These are phyloP conservation scores for Irpex sp. DNA, from an alignment of 1,284 basidiomycete genomes.

Conservation along the genomic window DNA sequence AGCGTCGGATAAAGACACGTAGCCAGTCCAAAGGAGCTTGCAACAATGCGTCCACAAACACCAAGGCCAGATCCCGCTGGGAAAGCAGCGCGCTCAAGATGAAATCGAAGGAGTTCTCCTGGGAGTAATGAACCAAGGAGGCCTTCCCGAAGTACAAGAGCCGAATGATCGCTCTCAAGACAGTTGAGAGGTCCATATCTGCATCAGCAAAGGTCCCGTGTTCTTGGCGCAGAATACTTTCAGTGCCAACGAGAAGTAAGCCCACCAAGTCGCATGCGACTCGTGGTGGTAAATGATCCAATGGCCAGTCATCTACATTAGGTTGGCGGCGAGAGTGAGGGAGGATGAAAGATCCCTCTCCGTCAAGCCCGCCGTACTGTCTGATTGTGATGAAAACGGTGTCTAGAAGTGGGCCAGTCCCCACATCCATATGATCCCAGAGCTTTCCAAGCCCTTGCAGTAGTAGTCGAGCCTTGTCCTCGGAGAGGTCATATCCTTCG, in stretches of 20 bases:
- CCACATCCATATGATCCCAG: not conserved
- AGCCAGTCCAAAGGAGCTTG: not conserved
- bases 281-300: not conserved
- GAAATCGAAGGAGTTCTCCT: not conserved
- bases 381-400: not conserved
- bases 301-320: not conserved
- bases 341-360: not conserved
- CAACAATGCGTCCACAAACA: not conserved
- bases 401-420: not conserved
- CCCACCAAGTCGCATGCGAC: not conserved
- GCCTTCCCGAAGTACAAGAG: not conserved
- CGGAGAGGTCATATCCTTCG: not conserved
- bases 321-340: not conserved
- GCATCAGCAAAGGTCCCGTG: not conserved
- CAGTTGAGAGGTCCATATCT: not conserved
- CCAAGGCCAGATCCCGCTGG: not conserved
- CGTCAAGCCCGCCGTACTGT: not conserved
- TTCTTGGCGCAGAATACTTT: not conserved
- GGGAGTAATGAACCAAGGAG: not conserved
- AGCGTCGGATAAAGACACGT: not conserved
- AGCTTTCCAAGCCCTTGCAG: not conserved
- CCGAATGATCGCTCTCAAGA: not conserved
- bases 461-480: not conserved
- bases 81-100: not conserved
- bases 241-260: not conserved